Conservation (phyloP, 2,329 filamentous ascomycete species). For the Lachnum nothofagi region DNA sequence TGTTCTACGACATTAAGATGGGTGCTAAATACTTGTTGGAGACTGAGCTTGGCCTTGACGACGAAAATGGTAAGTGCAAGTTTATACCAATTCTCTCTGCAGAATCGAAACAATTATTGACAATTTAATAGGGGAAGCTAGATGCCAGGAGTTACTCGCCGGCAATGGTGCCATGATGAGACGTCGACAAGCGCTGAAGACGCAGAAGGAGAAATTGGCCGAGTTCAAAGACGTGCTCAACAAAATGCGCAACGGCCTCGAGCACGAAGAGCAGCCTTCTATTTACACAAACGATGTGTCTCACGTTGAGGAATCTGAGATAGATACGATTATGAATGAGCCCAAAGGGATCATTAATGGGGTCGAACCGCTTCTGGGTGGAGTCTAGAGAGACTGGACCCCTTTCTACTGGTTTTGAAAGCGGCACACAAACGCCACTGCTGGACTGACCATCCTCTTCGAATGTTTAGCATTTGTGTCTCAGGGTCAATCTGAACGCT, state of each 20-base stretch:
- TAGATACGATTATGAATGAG: too few species aligned
- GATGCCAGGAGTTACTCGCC: background rate
- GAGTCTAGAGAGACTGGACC: too few species aligned
- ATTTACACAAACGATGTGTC: background rate
- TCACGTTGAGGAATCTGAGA: background rate
- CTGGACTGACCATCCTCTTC: too few species aligned
- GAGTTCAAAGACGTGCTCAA: background rate
- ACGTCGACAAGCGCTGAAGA: background rate
- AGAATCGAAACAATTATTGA: background rate
- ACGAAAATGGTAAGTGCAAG: slow-evolving; percentile 11
- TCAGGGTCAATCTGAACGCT: too few species aligned
- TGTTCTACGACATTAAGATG: slow-evolving; percentile 11
- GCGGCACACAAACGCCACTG: too few species aligned
- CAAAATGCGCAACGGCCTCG: background rate
- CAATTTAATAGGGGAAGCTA: slow-evolving; percentile 2
- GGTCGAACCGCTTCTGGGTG: too few species aligned
- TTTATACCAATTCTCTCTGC: too few species aligned
- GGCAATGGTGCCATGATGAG: background rate
- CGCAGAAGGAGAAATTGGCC: background rate
- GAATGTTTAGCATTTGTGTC: too few species aligned
- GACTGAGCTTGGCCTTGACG: slow-evolving; percentile 8
- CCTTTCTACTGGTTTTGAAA: too few species aligned
- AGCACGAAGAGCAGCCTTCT: background rate
- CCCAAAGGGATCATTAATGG: too few species aligned
- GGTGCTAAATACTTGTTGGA: slow-evolving; percentile 13